Conservation (phyloP, 345 rosid genomes). For the Pistacia vera region DNA sequence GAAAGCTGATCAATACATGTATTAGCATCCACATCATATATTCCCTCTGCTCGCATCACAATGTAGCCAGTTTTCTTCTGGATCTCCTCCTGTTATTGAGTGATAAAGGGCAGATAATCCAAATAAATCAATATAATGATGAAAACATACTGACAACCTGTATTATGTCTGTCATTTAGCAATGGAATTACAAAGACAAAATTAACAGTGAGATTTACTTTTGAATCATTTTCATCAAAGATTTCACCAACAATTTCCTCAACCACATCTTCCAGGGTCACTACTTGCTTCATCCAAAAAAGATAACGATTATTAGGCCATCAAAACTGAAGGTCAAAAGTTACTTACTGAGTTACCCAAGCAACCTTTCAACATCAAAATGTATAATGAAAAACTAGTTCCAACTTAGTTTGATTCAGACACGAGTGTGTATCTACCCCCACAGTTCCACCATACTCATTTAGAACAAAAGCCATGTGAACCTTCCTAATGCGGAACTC, state of each 20-base stretch:
- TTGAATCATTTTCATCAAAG: slow-evolving; percentile 97
- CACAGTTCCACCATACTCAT: slow-evolving; percentile 98
- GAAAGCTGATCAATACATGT: slow-evolving; percentile 95
- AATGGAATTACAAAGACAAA: neutral
- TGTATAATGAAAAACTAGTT: neutral
- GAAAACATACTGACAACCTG: neutral
- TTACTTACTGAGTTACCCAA: slow-evolving; percentile 1
- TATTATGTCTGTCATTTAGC: neutral
- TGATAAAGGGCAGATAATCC: too few species aligned
- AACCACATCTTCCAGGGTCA: slow-evolving; percentile 94
- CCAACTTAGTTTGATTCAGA: neutral
- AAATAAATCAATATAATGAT: neutral
- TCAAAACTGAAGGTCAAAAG: neutral
- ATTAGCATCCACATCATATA: slow-evolving; percentile 96
- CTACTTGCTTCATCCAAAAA: slow-evolving; percentile 61
- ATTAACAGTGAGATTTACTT: slow-evolving; percentile 42
- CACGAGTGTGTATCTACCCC: slow-evolving; percentile 65
- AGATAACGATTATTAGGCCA: too few species aligned
- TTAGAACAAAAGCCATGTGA: slow-evolving; percentile 99
- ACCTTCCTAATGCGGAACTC: slow-evolving; percentile 99
- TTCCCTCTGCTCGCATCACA: slow-evolving; percentile 94
- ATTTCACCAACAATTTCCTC: slow-evolving; percentile 99
- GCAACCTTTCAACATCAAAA: neutral
- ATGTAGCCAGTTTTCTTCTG: slow-evolving; percentile 98
- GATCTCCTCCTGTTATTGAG: slow-evolving; percentile 79